These are phyloP conservation scores for Houttuynia cordata DNA, from an alignment of 164 flowering plant genomes.

Conservation along the genomic window DNA sequence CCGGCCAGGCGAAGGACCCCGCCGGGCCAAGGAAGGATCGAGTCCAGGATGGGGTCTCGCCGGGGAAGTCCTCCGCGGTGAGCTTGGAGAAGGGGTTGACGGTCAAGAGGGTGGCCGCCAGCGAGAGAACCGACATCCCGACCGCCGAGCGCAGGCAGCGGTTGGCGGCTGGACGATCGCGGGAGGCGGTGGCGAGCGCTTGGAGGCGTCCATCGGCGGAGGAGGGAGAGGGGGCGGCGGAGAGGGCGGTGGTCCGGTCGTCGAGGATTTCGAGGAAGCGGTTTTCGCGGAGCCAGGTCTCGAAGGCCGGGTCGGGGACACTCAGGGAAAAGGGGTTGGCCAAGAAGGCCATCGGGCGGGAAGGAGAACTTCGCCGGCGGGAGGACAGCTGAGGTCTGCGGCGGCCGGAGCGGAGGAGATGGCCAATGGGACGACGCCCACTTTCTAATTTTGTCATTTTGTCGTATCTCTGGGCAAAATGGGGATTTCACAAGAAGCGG, in stretches of 20 bases:
- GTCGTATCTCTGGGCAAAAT: too few species aligned
- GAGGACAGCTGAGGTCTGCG: too few species aligned
- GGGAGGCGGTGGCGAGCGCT: not conserved
- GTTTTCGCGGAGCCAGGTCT: slow-evolving; percentile 84
- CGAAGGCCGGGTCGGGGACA: slow-evolving; percentile 76
- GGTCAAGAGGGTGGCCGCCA: slow-evolving; percentile 37
- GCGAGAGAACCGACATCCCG: not conserved
- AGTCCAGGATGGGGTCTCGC: slow-evolving; percentile 68
- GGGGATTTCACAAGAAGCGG: too few species aligned
- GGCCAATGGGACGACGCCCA: too few species aligned
- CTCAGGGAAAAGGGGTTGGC: slow-evolving; percentile 78
- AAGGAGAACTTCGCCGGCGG: too few species aligned
- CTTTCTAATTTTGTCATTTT: too few species aligned
- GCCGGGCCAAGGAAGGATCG: slow-evolving; percentile 37
- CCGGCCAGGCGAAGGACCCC: slow-evolving; percentile 63
- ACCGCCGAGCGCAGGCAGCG: slow-evolving; percentile 3
- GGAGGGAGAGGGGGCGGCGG: slow-evolving; percentile 10
- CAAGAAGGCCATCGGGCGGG: slow-evolving; percentile 38
- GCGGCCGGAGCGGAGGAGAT: too few species aligned
- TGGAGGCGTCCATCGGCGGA: slow-evolving; percentile 3
- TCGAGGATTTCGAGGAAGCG: slow-evolving; percentile 87
- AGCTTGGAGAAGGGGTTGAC: slow-evolving; percentile 82
- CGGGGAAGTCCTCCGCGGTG: slow-evolving; percentile 50
- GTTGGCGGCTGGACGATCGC: too few species aligned
- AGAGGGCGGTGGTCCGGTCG: slow-evolving; percentile 41